Evolutionary conservation across 2,329 filamentous ascomycete species (phyloP).

Genomic region (Claviceps cyperi): DNA sequence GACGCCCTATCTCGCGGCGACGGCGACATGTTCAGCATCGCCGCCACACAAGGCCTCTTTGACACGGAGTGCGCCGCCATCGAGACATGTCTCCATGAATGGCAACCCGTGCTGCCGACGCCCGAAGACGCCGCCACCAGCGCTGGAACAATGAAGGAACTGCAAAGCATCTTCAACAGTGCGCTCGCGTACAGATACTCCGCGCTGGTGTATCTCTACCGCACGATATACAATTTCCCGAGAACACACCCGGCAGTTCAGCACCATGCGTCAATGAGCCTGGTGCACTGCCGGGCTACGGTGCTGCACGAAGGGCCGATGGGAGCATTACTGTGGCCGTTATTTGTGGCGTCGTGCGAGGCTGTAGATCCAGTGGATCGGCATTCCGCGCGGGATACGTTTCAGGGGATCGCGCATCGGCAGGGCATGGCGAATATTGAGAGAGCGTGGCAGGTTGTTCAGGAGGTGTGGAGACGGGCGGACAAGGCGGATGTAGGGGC

Average conservation of each 20-base stretch:
- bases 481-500: conserved; percentile 21
- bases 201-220: conserved; percentile 42
- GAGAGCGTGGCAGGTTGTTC: conserved; percentile 43
- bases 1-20: conserved; percentile 27
- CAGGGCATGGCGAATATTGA: conserved; percentile 54
- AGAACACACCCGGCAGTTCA: conserved; percentile 37
- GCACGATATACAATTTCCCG: conserved; percentile 34
- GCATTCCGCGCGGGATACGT: conserved; percentile 34
- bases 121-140: background rate
- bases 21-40: conserved; percentile 23
- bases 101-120: conserved; percentile 37
- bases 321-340: conserved; percentile 48
- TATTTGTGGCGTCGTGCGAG: conserved; percentile 50
- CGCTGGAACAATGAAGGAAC: conserved; percentile 22
- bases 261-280: conserved; percentile 32
- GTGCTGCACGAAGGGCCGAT: conserved; percentile 43
- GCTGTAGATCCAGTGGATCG: conserved; percentile 35
- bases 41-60: conserved; percentile 34
- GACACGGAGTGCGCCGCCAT: conserved; percentile 38
- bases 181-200: conserved; percentile 46
- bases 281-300: conserved; percentile 40
- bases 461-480: conserved; percentile 45
- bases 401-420: conserved; percentile 36
- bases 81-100: conserved; percentile 38
- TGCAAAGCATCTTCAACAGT: conserved; percentile 43